A percentile compares a stretch with the other conserved stretches of the same genome.
Conservation (phyloP, 2,329 filamentous ascomycete species). For the Microdochium nivale region DNA sequence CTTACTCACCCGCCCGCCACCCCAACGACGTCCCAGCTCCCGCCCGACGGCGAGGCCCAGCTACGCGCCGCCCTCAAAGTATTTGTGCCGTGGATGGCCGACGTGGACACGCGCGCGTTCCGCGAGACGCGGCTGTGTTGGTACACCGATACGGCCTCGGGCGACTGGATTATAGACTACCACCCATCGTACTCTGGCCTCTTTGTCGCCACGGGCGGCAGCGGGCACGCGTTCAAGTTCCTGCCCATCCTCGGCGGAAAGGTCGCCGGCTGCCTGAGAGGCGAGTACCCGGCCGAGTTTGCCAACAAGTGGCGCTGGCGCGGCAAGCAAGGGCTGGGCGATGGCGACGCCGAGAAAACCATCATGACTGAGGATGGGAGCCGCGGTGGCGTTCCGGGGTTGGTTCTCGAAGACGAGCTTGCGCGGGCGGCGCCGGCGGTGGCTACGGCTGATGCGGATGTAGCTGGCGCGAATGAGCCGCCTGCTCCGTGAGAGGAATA, state of each 20-base stretch:
- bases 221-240: conserved; percentile 62
- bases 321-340: conserved; percentile 21
- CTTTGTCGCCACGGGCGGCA: conserved; percentile 55
- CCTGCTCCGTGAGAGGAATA: too few species aligned
- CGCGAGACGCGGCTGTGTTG: conserved; percentile 58
- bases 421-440: not conserved
- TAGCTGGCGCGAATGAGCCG: too few species aligned
- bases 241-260: conserved; percentile 56
- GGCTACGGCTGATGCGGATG: not conserved
- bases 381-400: conserved; percentile 36
- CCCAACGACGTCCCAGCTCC: conserved; percentile 25
- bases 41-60: conserved; percentile 50
- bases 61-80: conserved; percentile 52
- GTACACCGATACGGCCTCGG: conserved; percentile 67
- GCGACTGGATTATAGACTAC: conserved; percentile 63
- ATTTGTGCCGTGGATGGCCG: conserved; percentile 44
- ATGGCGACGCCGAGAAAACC: conserved; percentile 28
- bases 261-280: conserved; percentile 46
- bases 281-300: conserved; percentile 39
- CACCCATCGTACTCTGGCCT: conserved; percentile 52
- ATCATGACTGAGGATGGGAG: conserved; percentile 45
- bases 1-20: conserved; percentile 35
- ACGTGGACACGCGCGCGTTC: conserved; percentile 52
- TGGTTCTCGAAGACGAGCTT: conserved; percentile 37
- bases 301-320: conserved; percentile 56